Evolutionary conservation across 257 asterid genomes (phyloP), one percentile per base, ranked within the genome.

Genomic region (Datura wrightii): DNA sequence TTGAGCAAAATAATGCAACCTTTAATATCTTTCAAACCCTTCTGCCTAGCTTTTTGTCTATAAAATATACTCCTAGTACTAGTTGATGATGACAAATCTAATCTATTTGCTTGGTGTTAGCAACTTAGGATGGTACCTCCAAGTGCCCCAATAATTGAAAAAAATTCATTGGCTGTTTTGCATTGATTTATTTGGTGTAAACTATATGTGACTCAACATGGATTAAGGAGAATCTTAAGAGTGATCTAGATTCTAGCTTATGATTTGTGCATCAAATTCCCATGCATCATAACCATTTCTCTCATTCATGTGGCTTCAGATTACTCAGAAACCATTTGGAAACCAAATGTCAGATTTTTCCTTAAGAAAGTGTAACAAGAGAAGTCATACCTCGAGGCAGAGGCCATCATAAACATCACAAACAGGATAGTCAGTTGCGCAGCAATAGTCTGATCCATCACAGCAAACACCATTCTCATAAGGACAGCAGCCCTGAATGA

Each of bases 321-420:
- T 18, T n/a, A 59, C 11, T 7, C 36, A 59, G 5, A 58, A 58
- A 6, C 34, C 65, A 58, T 58, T 58, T 58, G 65, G 8, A 58
- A 62, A 62, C 16, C 2, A 62, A 24, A 31, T 7, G 15, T 62
- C 4, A 16, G 16, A 10, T 62, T 62, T 62, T 62, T 24, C 39
- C 41, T 24, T 10, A 10, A 24, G 31, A 24, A 58, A 58, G 34
- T 62, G 70, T 5, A 5, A 39, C 19, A 39, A 53, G 48, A 59
- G 39, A 31, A 53, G 19, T 8, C 58, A 70, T 79, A 85, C 85
- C 87, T 72, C 76, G 46, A 87, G 56, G 81, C 85, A 86, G 15
- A 88, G 70, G 18, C 89, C 84, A 1, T 89, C 87, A 50, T 59
- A 16, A n/a, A 79, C 52, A n/a, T 83, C 90, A 54, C 90, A 88